Conservation (phyloP, 495 filamentous ascomycete species). For the Penicillium egyptiacum region DNA sequence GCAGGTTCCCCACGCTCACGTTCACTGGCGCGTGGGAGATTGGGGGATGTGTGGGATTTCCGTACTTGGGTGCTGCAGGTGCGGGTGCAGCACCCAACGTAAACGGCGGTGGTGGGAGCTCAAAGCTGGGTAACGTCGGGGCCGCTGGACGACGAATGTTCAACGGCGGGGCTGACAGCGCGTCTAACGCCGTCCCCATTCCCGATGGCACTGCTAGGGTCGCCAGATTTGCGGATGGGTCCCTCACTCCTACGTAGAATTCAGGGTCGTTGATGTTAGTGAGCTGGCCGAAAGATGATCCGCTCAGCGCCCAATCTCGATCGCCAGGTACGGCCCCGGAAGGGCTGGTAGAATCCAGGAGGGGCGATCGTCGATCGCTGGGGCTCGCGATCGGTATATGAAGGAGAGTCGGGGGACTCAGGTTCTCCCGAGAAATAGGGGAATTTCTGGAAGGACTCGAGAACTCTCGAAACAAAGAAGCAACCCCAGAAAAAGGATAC, state of each 20-base stretch:
- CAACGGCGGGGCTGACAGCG: slow-evolving; percentile 47
- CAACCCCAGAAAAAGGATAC: neutral
- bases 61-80: slow-evolving; percentile 42
- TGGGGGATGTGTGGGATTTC: slow-evolving; percentile 33
- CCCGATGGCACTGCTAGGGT: slow-evolving; percentile 46
- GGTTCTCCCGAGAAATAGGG: slow-evolving; percentile 1
- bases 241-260: slow-evolving; percentile 32
- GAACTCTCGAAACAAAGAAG: slow-evolving; percentile 1
- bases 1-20: slow-evolving; percentile 59
- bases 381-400: slow-evolving; percentile 33
- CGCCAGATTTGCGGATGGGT: slow-evolving; percentile 42
- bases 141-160: slow-evolving; percentile 61
- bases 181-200: slow-evolving; percentile 49
- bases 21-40: slow-evolving; percentile 43
- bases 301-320: slow-evolving; percentile 44
- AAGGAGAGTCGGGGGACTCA: slow-evolving; percentile 10
- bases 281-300: slow-evolving; percentile 28
- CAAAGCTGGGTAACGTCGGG: slow-evolving; percentile 60
- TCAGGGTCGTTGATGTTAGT: slow-evolving; percentile 34
- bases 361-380: slow-evolving; percentile 38
- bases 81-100: slow-evolving; percentile 26
- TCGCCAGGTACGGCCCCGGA: slow-evolving; percentile 41
- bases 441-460: slow-evolving; percentile 8
- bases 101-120: slow-evolving; percentile 55
- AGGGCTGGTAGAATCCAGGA: slow-evolving; percentile 51